Percentiles rank a stretch among this genome's conserved stretches.
These are phyloP conservation scores for Secale cereale DNA, from an alignment of 176 grass and related monocot species.

Conservation along the genomic window DNA sequence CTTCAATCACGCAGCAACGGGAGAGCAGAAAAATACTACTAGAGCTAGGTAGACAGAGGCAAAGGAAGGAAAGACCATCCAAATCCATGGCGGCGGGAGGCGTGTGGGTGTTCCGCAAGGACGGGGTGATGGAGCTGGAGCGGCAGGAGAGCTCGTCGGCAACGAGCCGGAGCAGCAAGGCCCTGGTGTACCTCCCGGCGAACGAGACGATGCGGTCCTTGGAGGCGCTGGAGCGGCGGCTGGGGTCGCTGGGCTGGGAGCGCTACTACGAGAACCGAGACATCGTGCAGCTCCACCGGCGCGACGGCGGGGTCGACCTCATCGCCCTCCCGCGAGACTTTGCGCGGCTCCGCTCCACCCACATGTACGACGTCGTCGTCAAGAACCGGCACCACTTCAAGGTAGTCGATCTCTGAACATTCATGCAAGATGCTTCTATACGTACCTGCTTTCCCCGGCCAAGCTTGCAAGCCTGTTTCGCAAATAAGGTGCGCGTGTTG, in stretches of 20 bases:
- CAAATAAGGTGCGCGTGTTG: no score
- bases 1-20: no score
- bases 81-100: background rate
- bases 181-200: background rate
- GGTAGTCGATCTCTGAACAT: conserved; percentile 47
- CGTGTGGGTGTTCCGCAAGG: background rate
- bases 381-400: conserved; percentile 56
- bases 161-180: background rate
- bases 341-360: background rate
- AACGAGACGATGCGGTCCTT: conserved; percentile 7
- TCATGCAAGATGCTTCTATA: no score
- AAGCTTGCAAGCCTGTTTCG: no score
- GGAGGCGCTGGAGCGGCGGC: conserved; percentile 57
- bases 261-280: conserved; percentile 61
- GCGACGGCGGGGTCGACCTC: conserved; percentile 57
- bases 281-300: conserved; percentile 66
- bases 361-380: background rate
- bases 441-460: no score
- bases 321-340: conserved; percentile 72
- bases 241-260: conserved; percentile 58
- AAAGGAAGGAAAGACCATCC: no score
- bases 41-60: no score
- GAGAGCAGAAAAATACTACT: no score
- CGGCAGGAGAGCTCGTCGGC: background rate
- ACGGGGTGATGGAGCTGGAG: conserved; percentile 61